These are phyloP conservation scores for Heracleum sosnowskyi DNA, from an alignment of 129 eudicot species.

Conservation along the genomic window DNA sequence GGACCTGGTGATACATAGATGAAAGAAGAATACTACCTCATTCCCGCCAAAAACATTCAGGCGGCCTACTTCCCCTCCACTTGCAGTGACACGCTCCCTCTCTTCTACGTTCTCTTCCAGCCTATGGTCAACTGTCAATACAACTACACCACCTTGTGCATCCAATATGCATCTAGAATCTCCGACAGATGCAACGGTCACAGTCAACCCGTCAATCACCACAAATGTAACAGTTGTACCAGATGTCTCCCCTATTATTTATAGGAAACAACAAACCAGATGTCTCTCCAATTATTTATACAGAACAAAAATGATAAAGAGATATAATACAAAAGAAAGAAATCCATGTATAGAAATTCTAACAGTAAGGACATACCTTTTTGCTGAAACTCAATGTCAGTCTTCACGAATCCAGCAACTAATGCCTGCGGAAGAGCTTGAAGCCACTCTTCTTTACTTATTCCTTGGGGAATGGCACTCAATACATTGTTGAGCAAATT, in stretches of 20 bases:
- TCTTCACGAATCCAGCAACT: constrained; percentile 96
- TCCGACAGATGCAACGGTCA: constrained; percentile 96
- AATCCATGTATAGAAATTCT: neutral
- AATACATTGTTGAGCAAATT: constrained; percentile 73
- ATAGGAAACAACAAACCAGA: constrained; percentile 38
- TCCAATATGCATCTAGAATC: constrained; percentile 95
- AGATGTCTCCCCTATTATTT: constrained; percentile 72
- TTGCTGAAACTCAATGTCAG: constrained; percentile 93
- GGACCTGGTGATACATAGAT: neutral
- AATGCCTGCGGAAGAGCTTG: constrained; percentile 86
- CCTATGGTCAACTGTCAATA: constrained; percentile 90
- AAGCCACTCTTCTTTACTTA: constrained; percentile 93
- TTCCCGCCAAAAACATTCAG: constrained; percentile 75
- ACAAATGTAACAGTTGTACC: constrained; percentile 93
- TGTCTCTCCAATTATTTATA: constrained; percentile 53
- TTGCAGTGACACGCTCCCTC: constrained; percentile 86
- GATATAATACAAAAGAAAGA: neutral
- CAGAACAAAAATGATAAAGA: neutral
- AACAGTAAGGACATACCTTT: constrained; percentile 38
- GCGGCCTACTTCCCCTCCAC: constrained; percentile 95
- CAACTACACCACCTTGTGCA: constrained; percentile 82
- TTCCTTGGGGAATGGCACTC: constrained; percentile 74
- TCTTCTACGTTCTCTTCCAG: constrained; percentile 95
- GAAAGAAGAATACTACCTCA: constrained; percentile 33
- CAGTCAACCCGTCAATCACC: constrained; percentile 92